A percentile compares a stretch with the other conserved stretches of the same genome.
phyloP scores from a whole-genome alignment of 495 filamentous ascomycete genomes.

The Tuber umbilicatum region DNA sequence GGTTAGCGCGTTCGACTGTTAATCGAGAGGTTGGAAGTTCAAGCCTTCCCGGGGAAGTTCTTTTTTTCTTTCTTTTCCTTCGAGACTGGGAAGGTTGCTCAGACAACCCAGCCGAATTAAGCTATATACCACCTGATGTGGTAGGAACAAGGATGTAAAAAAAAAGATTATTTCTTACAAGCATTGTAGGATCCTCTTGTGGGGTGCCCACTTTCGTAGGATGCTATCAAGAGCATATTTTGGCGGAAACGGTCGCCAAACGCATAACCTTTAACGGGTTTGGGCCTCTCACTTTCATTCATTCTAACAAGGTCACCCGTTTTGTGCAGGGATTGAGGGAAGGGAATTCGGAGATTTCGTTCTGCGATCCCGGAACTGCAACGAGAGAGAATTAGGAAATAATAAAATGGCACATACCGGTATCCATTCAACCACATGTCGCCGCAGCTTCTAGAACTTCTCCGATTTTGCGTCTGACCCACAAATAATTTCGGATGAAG shows the following conservation, averaged over 20 bases:
- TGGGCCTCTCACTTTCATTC: not conserved
- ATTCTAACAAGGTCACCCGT: not conserved
- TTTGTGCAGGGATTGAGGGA: not conserved
- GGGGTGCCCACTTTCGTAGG: too few species aligned
- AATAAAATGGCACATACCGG: not conserved
- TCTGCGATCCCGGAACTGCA: not conserved
- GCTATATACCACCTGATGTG: too few species aligned
- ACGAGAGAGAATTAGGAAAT: not conserved
- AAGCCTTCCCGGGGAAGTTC: slow-evolving; percentile 45
- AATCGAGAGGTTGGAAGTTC: slow-evolving; percentile 51
- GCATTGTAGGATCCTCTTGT: too few species aligned
- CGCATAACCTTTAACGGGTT: not conserved
- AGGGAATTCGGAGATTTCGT: not conserved
- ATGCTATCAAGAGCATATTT: too few species aligned
- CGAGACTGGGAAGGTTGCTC: not conserved
- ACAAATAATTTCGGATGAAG: not conserved
- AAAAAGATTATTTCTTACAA: too few species aligned
- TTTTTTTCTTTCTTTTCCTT: slow-evolving; percentile 1
- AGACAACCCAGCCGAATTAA: not conserved
- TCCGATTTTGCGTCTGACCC: not conserved
- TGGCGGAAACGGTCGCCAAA: too few species aligned
- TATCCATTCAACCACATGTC: not conserved
- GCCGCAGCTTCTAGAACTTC: too few species aligned
- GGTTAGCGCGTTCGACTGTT: slow-evolving; percentile 52
- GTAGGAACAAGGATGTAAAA: too few species aligned